phyloP scores from a whole-genome alignment of 192 early-diverging fungal species.

The Coemansia sp. region DNA sequence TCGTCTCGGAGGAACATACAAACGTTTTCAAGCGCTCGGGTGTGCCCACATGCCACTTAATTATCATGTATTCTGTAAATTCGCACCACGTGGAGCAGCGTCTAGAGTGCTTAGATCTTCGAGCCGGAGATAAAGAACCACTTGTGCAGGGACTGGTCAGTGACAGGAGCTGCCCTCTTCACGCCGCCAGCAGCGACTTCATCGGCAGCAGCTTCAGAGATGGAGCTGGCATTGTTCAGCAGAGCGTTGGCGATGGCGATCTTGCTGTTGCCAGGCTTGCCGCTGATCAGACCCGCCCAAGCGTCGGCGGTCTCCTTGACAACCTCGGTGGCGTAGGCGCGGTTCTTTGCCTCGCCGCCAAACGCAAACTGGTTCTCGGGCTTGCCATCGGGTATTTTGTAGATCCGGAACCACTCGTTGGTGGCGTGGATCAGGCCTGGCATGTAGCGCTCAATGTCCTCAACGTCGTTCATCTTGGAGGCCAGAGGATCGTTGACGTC shows the following conservation, averaged over 20 bases:
- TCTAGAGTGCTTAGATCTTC: conserved; percentile 54
- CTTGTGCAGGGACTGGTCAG: conserved; percentile 79
- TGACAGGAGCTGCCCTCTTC: conserved; percentile 21
- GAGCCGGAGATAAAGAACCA: conserved; percentile 97
- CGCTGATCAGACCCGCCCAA: conserved; percentile 84
- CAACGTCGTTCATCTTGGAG: conserved; percentile 96
- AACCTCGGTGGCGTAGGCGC: conserved; percentile 85
- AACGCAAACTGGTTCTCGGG: conserved; percentile 99
- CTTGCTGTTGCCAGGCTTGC: conserved; percentile 74
- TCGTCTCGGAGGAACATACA: too few species aligned
- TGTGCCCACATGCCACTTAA: too few species aligned
- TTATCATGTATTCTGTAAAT: too few species aligned
- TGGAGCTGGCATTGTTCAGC: conserved; percentile 74
- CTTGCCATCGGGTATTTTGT: conserved; percentile 99
- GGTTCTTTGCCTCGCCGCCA: conserved; percentile 84
- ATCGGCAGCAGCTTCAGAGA: conserved; percentile 60
- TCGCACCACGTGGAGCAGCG: neutral
- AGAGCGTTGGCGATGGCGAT: conserved; percentile 73
- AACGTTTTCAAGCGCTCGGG: too few species aligned
- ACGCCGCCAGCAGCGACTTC: conserved; percentile 64
- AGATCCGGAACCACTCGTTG: conserved; percentile 99
- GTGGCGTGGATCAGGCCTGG: conserved; percentile 96
- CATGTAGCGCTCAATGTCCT: conserved; percentile 97
- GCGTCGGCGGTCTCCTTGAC: conserved; percentile 94
- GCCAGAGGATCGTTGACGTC: conserved; percentile 98